Percentiles rank a stretch among this genome's conserved stretches.
Conservation (phyloP, 1,284 basidiomycete genomes). For the Cryptococcus amylolentus region DNA sequence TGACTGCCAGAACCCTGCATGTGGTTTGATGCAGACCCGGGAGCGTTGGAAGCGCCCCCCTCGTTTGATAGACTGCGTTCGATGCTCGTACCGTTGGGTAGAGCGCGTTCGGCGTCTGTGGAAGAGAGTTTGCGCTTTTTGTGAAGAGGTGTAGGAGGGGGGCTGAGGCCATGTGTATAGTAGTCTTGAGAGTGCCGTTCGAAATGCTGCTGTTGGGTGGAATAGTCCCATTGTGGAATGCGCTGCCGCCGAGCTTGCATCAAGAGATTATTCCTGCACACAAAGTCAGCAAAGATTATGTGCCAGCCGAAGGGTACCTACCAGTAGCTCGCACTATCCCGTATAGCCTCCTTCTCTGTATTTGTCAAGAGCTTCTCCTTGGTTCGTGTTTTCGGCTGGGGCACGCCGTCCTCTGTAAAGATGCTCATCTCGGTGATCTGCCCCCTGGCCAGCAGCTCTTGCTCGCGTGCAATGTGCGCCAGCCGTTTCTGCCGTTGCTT, state of each 20-base stretch:
- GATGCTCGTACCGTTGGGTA: not conserved
- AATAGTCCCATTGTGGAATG: slow-evolving; percentile 49
- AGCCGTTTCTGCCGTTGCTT: slow-evolving; percentile 24
- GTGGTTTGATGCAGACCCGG: not conserved
- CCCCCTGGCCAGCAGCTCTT: slow-evolving; percentile 15
- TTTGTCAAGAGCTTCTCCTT: slow-evolving; percentile 16
- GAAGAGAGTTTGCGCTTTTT: slow-evolving; percentile 5
- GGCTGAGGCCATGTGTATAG: slow-evolving; percentile 33
- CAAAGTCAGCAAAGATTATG: slow-evolving; percentile 2
- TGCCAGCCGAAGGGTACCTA: slow-evolving; percentile 12
- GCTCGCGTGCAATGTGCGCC: slow-evolving; percentile 15
- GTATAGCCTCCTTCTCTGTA: slow-evolving; percentile 23
- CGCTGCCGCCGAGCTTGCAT: slow-evolving; percentile 43
- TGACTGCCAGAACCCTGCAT: not conserved
- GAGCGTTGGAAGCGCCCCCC: not conserved
- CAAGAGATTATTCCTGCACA: slow-evolving; percentile 45
- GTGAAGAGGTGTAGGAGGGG: not conserved
- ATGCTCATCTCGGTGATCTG: slow-evolving; percentile 4
- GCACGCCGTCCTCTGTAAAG: not conserved
- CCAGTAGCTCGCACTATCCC: slow-evolving; percentile 36
- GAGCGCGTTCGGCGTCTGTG: not conserved
- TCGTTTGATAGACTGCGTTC: no score
- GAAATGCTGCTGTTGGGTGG: slow-evolving; percentile 42
- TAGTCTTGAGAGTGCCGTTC: slow-evolving; percentile 35
- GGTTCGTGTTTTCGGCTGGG: not conserved